Base-by-base conservation (phyloP, 2,329 filamentous ascomycete genomes). In the Polychaeton citri region DNA sequence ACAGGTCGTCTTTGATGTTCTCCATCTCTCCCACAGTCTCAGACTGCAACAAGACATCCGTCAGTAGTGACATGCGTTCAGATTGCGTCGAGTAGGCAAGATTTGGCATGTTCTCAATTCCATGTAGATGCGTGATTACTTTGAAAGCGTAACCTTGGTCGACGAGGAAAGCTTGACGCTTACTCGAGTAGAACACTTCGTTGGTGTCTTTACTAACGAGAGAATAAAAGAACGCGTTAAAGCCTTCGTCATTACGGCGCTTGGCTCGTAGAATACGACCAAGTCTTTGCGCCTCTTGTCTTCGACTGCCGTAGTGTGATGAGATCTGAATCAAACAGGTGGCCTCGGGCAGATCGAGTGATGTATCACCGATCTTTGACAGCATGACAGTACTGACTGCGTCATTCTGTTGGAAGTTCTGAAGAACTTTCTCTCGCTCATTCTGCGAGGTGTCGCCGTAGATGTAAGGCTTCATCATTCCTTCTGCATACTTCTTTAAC, bases 131-230 rank as follows among this genome's bases (percentile, higher is more conserved):
- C 0, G 90, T 98, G 56, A 98, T 98, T 43, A 96, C 88, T 57
- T 96, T 96, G 71, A 98, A 98, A 0, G 90, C 88, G 56, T 98
- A 98, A 7, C 90, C 90, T 60, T 98, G 90, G 47, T 98, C 90
- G 16, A 98, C 87, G 1, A 98, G 69, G 64, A 98, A 98, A 1
- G 90, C 88, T 60, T 98, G 90, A 7, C 90, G 75, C 60, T 95
- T 96, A 3, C 86, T 87, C 0, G 88, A 95, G 59, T 94, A 98
- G 55, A 79, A 90, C 88, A 98, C 96, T 58, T 98, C 90, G 42
- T 87, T 80, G 0, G 90, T 98, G 55, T 98, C 90, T 58, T 96
- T 96, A 5, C 84, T 93, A 3, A 98, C 90, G 1, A 98, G 72
- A 0, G 85, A 93, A 63, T 98, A 98, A 66, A 98, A 98, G 60